phyloP scores from a whole-genome alignment of 257 asterid genomes.

The Solanum stenotomum region DNA sequence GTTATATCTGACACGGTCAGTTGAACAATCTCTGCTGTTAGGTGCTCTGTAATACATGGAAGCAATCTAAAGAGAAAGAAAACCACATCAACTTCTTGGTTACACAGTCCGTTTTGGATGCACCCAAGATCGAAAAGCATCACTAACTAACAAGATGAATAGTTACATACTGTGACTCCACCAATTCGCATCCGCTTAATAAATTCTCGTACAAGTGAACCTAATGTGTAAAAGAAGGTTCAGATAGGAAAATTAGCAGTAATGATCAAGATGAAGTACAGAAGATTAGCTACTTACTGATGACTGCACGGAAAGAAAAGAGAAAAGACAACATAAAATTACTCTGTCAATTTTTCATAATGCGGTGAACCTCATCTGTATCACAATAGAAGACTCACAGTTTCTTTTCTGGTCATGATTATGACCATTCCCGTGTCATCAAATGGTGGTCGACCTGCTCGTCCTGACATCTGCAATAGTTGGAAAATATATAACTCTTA shows the following conservation, averaged over 20 bases:
- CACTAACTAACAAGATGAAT: constrained; percentile 13
- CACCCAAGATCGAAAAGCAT: not conserved
- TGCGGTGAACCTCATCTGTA: not conserved
- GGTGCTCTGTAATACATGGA: constrained; percentile 88
- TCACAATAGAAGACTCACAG: constrained; percentile 34
- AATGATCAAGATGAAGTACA: constrained; percentile 1
- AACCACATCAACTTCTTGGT: constrained; percentile 10
- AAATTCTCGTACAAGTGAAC: constrained; percentile 92
- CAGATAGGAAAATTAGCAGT: not conserved
- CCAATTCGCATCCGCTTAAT: constrained; percentile 89
- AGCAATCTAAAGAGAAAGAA: constrained; percentile 58
- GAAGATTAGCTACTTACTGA: not conserved
- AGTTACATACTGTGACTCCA: constrained; percentile 90
- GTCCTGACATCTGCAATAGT: constrained; percentile 86
- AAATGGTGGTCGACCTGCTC: constrained; percentile 99
- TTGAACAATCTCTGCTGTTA: constrained; percentile 96
- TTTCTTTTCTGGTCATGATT: constrained; percentile 96
- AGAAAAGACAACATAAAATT: not conserved
- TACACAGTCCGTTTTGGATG: not conserved
- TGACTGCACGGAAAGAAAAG: not conserved
- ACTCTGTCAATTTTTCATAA: not conserved
- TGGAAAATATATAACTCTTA: not conserved
- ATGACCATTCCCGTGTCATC: constrained; percentile 93
- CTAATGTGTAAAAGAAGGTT: constrained; percentile 26
- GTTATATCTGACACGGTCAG: constrained; percentile 81